A percentile compares a stretch with the other conserved stretches of the same genome.
phyloP scores from a whole-genome alignment of 352 stramenopile genomes.

The Aphanomyces cochlioides region DNA sequence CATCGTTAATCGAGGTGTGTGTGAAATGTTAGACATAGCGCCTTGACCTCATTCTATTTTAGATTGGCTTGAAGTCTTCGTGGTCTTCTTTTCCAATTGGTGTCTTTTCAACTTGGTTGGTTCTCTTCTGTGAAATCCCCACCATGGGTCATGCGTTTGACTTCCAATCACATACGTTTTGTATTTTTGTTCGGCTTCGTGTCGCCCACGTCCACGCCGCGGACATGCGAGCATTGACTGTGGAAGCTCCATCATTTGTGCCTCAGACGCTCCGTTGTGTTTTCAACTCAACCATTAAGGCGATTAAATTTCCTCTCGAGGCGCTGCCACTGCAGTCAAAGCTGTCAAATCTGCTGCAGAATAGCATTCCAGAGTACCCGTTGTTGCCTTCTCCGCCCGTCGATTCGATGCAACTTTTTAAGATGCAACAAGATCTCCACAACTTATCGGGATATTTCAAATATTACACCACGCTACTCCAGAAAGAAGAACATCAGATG shows the following conservation, averaged over 20 bases:
- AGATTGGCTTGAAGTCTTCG: neutral
- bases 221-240: neutral
- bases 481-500: conserved; percentile 12
- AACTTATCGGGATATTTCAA: neutral
- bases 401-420: neutral
- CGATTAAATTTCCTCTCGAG: neutral
- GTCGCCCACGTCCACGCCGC: neutral
- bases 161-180: conserved; percentile 14
- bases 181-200: neutral
- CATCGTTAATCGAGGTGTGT: neutral
- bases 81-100: neutral
- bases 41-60: neutral
- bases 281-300: neutral
- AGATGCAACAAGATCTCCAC: neutral
- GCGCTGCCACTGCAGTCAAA: neutral
- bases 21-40: neutral
- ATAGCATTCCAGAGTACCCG: neutral
- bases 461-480: neutral
- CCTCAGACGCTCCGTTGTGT: neutral
- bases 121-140: conserved; percentile 12
- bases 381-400: neutral
- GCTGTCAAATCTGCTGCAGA: conserved; percentile 9
- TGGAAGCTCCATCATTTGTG: conserved; percentile 8
- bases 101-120: neutral
- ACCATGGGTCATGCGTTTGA: neutral